Evolutionary conservation across 2,329 filamentous ascomycete genomes (phyloP), one percentile per base, ranked within the genome.

Genomic region (Periconia sp.): DNA sequence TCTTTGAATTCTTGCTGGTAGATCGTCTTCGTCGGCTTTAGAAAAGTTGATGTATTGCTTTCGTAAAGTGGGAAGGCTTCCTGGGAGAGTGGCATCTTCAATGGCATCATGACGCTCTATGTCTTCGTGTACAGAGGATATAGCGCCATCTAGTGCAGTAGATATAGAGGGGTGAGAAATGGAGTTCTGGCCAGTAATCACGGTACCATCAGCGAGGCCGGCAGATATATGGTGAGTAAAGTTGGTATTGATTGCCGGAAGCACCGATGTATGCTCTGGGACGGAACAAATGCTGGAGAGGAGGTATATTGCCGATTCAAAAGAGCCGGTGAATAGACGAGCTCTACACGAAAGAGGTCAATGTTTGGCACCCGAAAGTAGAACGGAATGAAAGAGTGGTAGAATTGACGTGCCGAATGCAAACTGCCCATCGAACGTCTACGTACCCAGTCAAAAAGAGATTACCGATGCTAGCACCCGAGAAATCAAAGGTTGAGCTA

Each of bases 141-240:
- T 41, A 13, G 30, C 11, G 30, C 49, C 47, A 41, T 70, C 62
- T 20, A 68, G 68, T 43, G 66, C 68, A 54, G 66, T 64, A 2
- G 64, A 55, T 17, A 62, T 59, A 1, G 65, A 65, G 9, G 69
- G 70, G 47, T 73, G 70, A 0, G 70, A 73, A 20, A 73, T 69
- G 47, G 59, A 89, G 71, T 97, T 97, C 71, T 97, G 94, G 0
- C 93, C 93, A 0, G 90, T 89, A 62, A 97, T 95, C 23, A 88
- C 78, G 0, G 84, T 85, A 8, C 90, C 91, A 69, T 96, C 85
- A 17, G 80, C 78, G 0, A 97, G 81, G 0, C 89, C 88, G 1
- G 92, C 93, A 6, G 89, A 91, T 61, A 97, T 97, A 74, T 97
- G 93, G 66, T 96, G 90, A 0, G 91, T 91, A 77, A 97, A 97